phyloP scores from a whole-genome alignment of 768 basidiomycete species.

The Sarcodon aspratus region DNA sequence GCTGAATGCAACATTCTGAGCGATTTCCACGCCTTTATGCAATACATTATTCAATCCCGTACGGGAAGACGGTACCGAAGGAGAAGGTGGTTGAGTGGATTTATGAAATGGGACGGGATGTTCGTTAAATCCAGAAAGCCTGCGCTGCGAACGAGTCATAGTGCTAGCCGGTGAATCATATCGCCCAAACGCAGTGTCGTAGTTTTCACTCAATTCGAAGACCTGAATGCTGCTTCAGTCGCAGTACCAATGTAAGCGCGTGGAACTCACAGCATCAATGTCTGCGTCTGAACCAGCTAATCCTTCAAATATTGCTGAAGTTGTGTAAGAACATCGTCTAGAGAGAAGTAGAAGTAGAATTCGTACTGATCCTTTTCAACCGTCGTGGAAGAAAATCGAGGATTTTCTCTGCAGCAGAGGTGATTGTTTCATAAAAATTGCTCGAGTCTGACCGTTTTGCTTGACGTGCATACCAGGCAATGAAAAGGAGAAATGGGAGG shows the following conservation, averaged over 20 bases:
- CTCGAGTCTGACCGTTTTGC: slow-evolving; percentile 54
- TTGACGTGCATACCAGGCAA: slow-evolving; percentile 83
- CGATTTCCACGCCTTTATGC: slow-evolving; percentile 16
- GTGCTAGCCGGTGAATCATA: slow-evolving; percentile 1
- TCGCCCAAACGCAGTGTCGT: slow-evolving; percentile 24
- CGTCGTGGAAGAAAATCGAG: slow-evolving; percentile 69
- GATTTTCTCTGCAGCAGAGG: slow-evolving; percentile 53
- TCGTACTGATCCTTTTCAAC: slow-evolving; percentile 64
- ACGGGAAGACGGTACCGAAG: slow-evolving; percentile 6
- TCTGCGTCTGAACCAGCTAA: slow-evolving; percentile 61
- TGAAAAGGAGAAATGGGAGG: slow-evolving; percentile 71
- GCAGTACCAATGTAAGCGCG: not conserved
- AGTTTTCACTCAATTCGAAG: slow-evolving; percentile 69
- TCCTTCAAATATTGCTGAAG: slow-evolving; percentile 67
- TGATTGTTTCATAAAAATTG: slow-evolving; percentile 64
- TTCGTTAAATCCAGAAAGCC: too few species aligned
- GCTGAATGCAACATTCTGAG: slow-evolving; percentile 31
- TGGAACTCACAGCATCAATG: slow-evolving; percentile 54
- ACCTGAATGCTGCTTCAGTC: slow-evolving; percentile 30
- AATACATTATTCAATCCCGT: slow-evolving; percentile 29
- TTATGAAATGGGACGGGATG: not conserved
- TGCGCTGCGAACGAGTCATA: too few species aligned
- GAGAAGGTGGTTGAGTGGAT: not conserved
- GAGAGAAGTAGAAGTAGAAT: slow-evolving; percentile 1
- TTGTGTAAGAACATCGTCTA: not conserved